Base-by-base conservation (phyloP, 345 rosid species). In the Gossypium longicalyx region DNA sequence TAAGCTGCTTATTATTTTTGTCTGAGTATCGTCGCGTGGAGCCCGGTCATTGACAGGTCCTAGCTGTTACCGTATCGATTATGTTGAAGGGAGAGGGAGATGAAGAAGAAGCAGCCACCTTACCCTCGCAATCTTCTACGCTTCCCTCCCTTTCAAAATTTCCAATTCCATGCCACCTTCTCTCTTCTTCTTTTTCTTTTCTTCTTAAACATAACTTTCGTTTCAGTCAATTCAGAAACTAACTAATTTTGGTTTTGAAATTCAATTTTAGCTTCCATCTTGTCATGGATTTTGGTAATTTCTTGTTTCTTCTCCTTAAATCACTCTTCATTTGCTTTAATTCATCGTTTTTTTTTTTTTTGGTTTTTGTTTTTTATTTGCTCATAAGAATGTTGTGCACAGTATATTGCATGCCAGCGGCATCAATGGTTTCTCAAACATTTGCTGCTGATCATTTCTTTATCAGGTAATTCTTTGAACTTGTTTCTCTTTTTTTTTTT, bases 211-310 rank as follows among this genome's bases (percentile, higher is more conserved):
- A 48, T 48, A 11, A 12, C 52, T 48, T 48, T 48, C 17, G 15
- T 48, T 48, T 15, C 52, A 48, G 52, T 15, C 12, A 54, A n/a
- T 54, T n/a, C 7, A n/a, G 19, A 54, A 56, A 56, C 60, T n/a
- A 56, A 48, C 52, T 12, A 48, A 48, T 6, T 56, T 20, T 20
- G 25, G 27, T 57, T 34, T 34, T 9, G 15, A 57, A 20, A 20
- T 57, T 57, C 15, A 57, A 20, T 57, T 57, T 20, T 57, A 57
- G 12, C 61, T 57, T 25, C 61, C 25, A 20, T 11, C 43, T 66
- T 82, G 77, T 76, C 80, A 88, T 88, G 88, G 90, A 84, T 82
- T 73, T 85, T 62, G 82, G 85, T 81, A 80, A 80, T 20, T 80
- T 85, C 79, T 80, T 82, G 80, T 75, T 49, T 77, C n/a, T 67